Percentiles rank a stretch among this genome's conserved stretches.
These are phyloP conservation scores for Linderina pennispora DNA, from an alignment of 192 early-diverging fungal genomes.

Conservation along the genomic window DNA sequence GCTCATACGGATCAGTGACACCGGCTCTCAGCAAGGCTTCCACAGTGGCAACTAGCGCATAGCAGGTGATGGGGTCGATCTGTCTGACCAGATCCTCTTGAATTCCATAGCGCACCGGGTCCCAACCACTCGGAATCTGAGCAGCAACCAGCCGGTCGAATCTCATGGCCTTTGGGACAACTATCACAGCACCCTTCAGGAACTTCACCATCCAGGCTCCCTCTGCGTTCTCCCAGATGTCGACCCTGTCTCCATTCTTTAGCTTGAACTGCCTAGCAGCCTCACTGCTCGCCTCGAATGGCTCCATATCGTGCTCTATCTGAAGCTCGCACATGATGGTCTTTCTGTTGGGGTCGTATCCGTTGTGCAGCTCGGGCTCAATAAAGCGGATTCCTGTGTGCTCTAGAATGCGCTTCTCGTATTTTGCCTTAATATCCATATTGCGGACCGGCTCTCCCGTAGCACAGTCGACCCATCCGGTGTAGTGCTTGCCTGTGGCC, in stretches of 20 bases:
- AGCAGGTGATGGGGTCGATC: slow-evolving; percentile 87
- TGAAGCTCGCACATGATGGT: slow-evolving; percentile 80
- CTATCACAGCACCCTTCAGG: slow-evolving; percentile 80
- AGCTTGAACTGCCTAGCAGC: slow-evolving; percentile 82
- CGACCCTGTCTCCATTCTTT: slow-evolving; percentile 71
- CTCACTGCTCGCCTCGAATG: slow-evolving; percentile 82
- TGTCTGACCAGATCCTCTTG: slow-evolving; percentile 84
- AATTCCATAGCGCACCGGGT: slow-evolving; percentile 83
- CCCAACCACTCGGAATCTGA: slow-evolving; percentile 92
- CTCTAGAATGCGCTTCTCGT: slow-evolving; percentile 83
- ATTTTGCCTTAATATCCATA: slow-evolving; percentile 78
- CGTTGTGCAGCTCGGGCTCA: slow-evolving; percentile 78
- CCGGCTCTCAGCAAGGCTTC: slow-evolving; percentile 87
- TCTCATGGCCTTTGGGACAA: slow-evolving; percentile 88
- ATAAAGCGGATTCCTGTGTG: slow-evolving; percentile 92
- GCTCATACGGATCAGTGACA: slow-evolving; percentile 94
- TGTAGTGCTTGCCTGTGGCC: slow-evolving; percentile 57
- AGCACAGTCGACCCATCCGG: slow-evolving; percentile 89
- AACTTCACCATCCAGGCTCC: slow-evolving; percentile 72
- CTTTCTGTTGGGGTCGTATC: slow-evolving; percentile 89
- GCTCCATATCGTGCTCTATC: slow-evolving; percentile 81
- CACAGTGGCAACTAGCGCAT: slow-evolving; percentile 81
- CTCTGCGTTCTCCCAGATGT: slow-evolving; percentile 28
- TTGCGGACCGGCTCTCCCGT: slow-evolving; percentile 83
- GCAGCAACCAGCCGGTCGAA: slow-evolving; percentile 87